Conservation (phyloP, 441 rosid genomes). For the Macaranga tanarius region DNA sequence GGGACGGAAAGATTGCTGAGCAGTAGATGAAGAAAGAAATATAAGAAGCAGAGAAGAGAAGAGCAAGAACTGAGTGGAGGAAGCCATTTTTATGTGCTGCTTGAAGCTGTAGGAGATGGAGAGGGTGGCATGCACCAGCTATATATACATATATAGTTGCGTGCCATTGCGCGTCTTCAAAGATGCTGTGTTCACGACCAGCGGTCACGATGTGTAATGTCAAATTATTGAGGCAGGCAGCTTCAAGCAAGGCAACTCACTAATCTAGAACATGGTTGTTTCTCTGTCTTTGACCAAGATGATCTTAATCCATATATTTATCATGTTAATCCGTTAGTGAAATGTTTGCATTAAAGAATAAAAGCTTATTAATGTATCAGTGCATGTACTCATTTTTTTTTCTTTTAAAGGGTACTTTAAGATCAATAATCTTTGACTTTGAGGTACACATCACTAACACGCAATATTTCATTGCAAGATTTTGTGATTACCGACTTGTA, state of each 20-base stretch:
- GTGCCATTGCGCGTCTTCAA: too few species aligned
- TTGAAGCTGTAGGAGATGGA: not conserved
- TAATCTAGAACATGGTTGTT: not conserved
- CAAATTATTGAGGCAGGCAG: slow-evolving; percentile 5
- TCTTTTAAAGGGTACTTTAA: not conserved
- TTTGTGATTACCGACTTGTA: not conserved
- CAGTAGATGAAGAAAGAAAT: slow-evolving; percentile 23
- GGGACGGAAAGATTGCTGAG: slow-evolving; percentile 61
- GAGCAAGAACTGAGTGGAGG: slow-evolving; percentile 9
- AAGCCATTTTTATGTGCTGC: slow-evolving; percentile 27
- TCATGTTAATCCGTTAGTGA: too few species aligned
- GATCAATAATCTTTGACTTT: not conserved
- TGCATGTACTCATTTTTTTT: not conserved
- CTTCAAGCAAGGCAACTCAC: slow-evolving; percentile 10
- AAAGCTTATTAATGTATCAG: too few species aligned
- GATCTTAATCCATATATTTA: not conserved
- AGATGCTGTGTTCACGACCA: too few species aligned
- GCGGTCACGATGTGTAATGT: not conserved
- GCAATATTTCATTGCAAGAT: not conserved
- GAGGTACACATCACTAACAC: not conserved
- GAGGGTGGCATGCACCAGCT: too few species aligned
- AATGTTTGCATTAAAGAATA: too few species aligned
- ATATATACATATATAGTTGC: too few species aligned
- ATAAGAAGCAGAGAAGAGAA: slow-evolving; percentile 15
- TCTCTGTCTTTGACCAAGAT: not conserved